Percentiles rank a stretch among this genome's conserved stretches.
Evolutionary conservation across 768 basidiomycete species (phyloP).

Genomic region (Mycena alexandri): DNA sequence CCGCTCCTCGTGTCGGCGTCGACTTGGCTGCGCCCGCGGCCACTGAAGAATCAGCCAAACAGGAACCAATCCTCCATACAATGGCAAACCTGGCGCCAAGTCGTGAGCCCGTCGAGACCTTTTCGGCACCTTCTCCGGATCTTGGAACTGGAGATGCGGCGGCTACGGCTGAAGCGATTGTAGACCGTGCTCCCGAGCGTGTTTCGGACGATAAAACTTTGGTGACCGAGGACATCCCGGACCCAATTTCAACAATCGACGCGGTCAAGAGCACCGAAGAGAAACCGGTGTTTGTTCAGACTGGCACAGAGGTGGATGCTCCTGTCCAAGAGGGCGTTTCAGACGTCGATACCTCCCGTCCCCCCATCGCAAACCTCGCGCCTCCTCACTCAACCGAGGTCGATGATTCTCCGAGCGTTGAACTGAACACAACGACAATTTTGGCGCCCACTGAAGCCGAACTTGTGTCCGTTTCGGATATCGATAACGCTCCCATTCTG

Average conservation of each 20-base stretch:
- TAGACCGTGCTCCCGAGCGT: not conserved
- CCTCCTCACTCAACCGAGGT: too few relatives aligned
- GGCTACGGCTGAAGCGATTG: not conserved
- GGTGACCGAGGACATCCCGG: not conserved
- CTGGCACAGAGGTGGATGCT: not conserved
- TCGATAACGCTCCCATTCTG: too few relatives aligned
- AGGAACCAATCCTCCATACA: not conserved
- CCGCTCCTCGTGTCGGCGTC: too few relatives aligned
- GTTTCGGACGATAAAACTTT: not conserved
- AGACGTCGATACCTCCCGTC: not conserved
- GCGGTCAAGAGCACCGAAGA: not conserved
- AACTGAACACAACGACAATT: too few relatives aligned
- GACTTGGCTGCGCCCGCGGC: not conserved
- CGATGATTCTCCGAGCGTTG: too few relatives aligned
- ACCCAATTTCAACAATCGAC: not conserved
- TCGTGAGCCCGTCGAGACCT: not conserved
- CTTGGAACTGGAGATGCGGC: not conserved
- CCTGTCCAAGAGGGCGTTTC: not conserved
- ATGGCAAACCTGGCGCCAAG: not conserved
- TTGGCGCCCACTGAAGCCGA: too few relatives aligned
- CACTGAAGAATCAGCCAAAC: not conserved
- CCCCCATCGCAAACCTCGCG: too few relatives aligned
- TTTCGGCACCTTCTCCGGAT: not conserved
- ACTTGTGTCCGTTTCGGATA: too few relatives aligned
- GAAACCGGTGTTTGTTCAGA: not conserved